Conservation (phyloP, 352 stramenopile species). For the Phytophthora kernoviae region DNA sequence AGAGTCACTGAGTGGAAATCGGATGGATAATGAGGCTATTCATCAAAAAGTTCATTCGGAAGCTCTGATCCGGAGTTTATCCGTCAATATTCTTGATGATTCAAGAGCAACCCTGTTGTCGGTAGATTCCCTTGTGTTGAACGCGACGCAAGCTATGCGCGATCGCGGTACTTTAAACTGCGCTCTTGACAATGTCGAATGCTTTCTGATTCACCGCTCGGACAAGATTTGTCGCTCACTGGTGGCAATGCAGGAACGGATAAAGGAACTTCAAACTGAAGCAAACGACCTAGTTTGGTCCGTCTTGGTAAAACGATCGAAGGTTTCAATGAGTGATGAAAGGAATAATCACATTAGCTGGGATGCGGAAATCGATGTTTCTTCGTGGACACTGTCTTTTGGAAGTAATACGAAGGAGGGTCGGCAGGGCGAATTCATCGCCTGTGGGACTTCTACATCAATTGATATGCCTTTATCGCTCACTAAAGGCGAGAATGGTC, state of each 20-base stretch:
- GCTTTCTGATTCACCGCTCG: constrained; percentile 20
- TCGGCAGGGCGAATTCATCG: constrained; percentile 21
- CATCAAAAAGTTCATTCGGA: constrained; percentile 12
- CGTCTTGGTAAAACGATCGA: constrained; percentile 3
- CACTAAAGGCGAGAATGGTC: constrained; percentile 13
- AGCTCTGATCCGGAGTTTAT: constrained; percentile 18
- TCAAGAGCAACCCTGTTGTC: constrained; percentile 21
- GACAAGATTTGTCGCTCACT: constrained; percentile 30
- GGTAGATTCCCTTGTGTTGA: constrained; percentile 14
- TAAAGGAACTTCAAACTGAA: constrained; percentile 21
- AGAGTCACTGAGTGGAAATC: neutral
- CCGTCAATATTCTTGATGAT: constrained; percentile 13
- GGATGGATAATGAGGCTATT: neutral
- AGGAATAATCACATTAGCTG: constrained; percentile 13
- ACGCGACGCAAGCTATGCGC: constrained; percentile 19
- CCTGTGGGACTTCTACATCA: constrained; percentile 21
- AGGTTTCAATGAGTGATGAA: neutral
- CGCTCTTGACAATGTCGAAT: constrained; percentile 20
- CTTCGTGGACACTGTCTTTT: constrained; percentile 30
- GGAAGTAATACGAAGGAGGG: constrained; percentile 18
- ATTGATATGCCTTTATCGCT: constrained; percentile 21
- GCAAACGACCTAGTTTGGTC: constrained; percentile 12
- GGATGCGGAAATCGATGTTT: constrained; percentile 25
- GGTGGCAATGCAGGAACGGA: constrained; percentile 11
- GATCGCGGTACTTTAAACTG: constrained; percentile 17